Evolutionary conservation across 441 rosid species (phyloP).

Genomic region (Erysimum pusillum): DNA sequence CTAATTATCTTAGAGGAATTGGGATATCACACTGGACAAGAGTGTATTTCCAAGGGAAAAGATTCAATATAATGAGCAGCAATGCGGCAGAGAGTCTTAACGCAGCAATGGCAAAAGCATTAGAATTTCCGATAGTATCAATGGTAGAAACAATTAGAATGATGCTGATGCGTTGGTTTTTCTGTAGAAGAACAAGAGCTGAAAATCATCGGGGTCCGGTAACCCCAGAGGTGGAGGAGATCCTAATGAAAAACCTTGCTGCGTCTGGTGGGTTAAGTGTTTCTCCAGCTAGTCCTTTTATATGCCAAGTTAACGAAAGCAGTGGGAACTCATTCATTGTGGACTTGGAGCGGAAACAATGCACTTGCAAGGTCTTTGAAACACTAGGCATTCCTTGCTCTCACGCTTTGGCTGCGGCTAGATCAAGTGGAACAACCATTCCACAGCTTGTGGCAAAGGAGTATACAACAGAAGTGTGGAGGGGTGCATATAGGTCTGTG

Average conservation of each 20-base stretch:
- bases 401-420: not conserved
- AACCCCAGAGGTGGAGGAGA: not conserved
- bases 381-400: not conserved
- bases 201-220: not conserved
- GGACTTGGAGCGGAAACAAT: not conserved
- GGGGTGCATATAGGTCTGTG: not conserved
- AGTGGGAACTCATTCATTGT: fast-evolving
- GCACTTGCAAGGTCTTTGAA: not conserved
- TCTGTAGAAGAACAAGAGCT: not conserved
- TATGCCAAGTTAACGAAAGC: not conserved
- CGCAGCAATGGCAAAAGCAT: not conserved
- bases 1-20: not conserved
- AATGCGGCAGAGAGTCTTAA: not conserved
- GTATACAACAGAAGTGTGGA: not conserved
- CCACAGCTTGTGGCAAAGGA: not conserved
- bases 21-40: not conserved
- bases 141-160: not conserved
- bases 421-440: not conserved
- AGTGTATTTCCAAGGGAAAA: not conserved
- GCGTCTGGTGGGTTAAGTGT: not conserved
- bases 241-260: not conserved
- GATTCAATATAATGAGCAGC: not conserved
- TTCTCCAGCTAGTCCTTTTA: not conserved
- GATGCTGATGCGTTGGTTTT: not conserved
- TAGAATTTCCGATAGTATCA: not conserved